Conservation (phyloP, 768 basidiomycete genomes). For the Lentinula raphanica region DNA sequence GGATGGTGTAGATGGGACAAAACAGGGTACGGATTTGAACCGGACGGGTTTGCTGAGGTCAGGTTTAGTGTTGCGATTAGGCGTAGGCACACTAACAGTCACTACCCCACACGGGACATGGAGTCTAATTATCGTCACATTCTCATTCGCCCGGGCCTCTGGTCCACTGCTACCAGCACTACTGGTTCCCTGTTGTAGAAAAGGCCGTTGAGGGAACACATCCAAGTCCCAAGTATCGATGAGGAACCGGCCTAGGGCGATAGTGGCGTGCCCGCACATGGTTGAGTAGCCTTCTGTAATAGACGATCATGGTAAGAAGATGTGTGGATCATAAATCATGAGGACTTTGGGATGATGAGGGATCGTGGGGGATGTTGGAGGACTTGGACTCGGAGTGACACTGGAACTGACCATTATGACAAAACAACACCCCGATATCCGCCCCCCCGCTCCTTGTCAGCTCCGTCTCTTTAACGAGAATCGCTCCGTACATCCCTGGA, state of each 20-base stretch:
- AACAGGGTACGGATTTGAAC: conserved; percentile 32
- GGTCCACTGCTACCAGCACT: no score
- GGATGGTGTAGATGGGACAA: conserved; percentile 22
- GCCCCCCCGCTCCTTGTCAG: conserved; percentile 25
- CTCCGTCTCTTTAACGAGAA: conserved; percentile 32
- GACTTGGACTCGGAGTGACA: neutral
- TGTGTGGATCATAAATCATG: no score
- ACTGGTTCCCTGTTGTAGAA: conserved; percentile 11
- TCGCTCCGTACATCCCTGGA: conserved; percentile 36
- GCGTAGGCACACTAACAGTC: conserved; percentile 23
- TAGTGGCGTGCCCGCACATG: conserved; percentile 38
- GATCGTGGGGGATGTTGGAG: no score
- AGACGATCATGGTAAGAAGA: neutral
- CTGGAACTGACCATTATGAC: conserved; percentile 30
- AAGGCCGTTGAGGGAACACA: conserved; percentile 27
- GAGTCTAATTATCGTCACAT: conserved; percentile 17
- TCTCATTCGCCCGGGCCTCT: no score
- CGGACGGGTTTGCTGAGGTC: conserved; percentile 25
- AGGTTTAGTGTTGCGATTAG: conserved; percentile 14
- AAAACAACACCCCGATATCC: conserved; percentile 37
- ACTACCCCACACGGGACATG: conserved; percentile 37
- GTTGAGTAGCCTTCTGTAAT: conserved; percentile 34
- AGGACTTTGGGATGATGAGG: no score
- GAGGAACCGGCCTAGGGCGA: conserved; percentile 35
- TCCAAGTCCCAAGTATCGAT: conserved; percentile 29